Evolutionary conservation across 371 early-diverging fungal species (phyloP).

Genomic region (Mucor mucedo): DNA sequence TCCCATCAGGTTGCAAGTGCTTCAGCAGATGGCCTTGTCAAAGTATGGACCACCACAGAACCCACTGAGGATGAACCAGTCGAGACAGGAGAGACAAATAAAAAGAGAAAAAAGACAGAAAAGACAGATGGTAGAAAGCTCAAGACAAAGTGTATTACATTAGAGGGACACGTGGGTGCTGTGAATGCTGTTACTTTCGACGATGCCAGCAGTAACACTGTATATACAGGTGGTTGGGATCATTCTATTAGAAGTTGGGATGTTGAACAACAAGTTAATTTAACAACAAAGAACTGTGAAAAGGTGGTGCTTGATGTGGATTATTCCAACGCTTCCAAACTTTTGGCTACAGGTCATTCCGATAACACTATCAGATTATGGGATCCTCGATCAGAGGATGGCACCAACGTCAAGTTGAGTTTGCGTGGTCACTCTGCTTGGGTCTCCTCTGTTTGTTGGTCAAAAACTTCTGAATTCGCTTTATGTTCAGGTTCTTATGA

Average conservation of each 20-base stretch:
- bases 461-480: constrained; percentile 72
- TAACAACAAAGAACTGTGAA: constrained; percentile 88
- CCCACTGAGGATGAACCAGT: constrained; percentile 60
- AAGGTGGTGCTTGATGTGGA: constrained; percentile 79
- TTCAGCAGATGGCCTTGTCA: constrained; percentile 80
- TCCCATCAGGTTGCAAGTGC: constrained; percentile 77
- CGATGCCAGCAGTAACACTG: constrained; percentile 50
- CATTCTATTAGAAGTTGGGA: constrained; percentile 94
- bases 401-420: constrained; percentile 79
- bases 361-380: constrained; percentile 84
- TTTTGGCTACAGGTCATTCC: constrained; percentile 89
- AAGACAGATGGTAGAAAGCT: constrained; percentile 48
- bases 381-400: constrained; percentile 84
- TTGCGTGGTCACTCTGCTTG: constrained; percentile 82
- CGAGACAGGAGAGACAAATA: constrained; percentile 51
- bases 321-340: constrained; percentile 66
- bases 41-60: constrained; percentile 73
- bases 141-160: constrained; percentile 55
- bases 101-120: constrained; percentile 56
- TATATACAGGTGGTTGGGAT: constrained; percentile 93
- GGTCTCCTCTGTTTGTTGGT: constrained; percentile 88
- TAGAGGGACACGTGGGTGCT: constrained; percentile 84
- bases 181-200: constrained; percentile 78
- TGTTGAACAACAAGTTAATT: constrained; percentile 72
- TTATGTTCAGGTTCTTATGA: constrained; percentile 89